phyloP scores from a whole-genome alignment of 139 green algal genomes.

The Zygnema cylindricum region DNA sequence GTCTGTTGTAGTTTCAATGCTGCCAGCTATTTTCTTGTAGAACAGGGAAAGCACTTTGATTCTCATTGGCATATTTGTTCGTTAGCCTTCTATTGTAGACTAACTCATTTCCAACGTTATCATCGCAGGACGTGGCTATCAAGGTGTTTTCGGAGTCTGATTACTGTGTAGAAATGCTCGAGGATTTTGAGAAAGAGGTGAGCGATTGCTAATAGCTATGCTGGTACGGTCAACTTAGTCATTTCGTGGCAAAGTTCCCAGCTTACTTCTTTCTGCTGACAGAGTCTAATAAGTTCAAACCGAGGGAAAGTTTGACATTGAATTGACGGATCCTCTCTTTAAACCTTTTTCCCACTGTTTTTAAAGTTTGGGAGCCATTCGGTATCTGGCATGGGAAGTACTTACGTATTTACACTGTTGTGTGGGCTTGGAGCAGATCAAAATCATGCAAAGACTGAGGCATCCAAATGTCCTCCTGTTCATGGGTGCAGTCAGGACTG shows the following conservation, averaged over 20 bases:
- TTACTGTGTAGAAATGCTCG: constrained; percentile 2
- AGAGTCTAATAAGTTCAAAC: too few species aligned
- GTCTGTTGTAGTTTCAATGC: not conserved
- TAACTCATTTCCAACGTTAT: not conserved
- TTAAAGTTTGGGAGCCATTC: constrained; percentile 9
- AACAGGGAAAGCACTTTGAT: not conserved
- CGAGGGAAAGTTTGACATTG: too few species aligned
- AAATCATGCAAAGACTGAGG: constrained; percentile 66
- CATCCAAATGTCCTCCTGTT: constrained; percentile 69
- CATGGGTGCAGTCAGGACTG: constrained; percentile 56
- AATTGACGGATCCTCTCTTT: too few species aligned
- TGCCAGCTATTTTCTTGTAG: not conserved
- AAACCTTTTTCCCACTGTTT: too few species aligned
- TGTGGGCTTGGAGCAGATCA: constrained; percentile 34
- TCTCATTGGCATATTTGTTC: not conserved
- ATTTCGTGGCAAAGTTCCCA: too few species aligned
- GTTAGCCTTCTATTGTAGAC: not conserved
- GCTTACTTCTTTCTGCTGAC: too few species aligned
- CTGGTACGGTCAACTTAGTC: too few species aligned
- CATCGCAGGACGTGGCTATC: constrained; percentile 49
- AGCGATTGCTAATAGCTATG: not conserved
- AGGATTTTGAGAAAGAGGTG: constrained; percentile 56
- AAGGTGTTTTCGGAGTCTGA: constrained; percentile 62
- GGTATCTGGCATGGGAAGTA: not conserved
- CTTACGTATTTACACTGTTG: constrained; percentile 11